Base-by-base conservation (phyloP, 805 yeast species). In the Blastobotrys robertii region DNA sequence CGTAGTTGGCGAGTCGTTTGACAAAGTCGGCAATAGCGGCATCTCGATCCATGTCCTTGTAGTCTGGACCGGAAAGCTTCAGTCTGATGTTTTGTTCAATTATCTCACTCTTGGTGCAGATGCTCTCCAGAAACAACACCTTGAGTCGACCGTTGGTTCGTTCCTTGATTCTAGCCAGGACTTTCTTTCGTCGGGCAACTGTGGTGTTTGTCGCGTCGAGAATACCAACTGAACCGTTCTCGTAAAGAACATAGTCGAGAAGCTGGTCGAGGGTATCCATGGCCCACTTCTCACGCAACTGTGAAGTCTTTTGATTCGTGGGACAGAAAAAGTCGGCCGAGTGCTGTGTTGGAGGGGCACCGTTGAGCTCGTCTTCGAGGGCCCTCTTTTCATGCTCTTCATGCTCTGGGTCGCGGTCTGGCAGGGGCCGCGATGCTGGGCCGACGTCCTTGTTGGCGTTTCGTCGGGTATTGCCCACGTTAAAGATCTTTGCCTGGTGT, bases 141-240 rank as follows among this genome's bases (percentile, higher is more conserved):
- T 86, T 87, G 44, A 90, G 61, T 35, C 58, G 58, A 15, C 69
- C 68, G 16, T 53, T 57, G 16, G 64, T 51, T 28, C 69, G 67
- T 50, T 73, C 67, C 39, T 54, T 48, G 42, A 62, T 57, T 30
- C 59, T 50, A 30, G 59, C 62, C 50, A 81, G 65, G 34, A 90
- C 75, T 65, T 73, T 67, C 25, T 69, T 68, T 51, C 98, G 71
- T 54, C 94, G 73, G 30, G 72, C 76, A 41, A 72, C 66, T 1
- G 96, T 87, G 29, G 87, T 81, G 62, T 90, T 88, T 2, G 96
- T 86, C 15, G 96, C 97, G 63, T 92, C 98, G 44, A 88, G 69
- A 8, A 90, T 85, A 2, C 97, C 98, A 7, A 90, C 96, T 4
- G 88, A 79, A 2, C 97, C 97, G 29, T 79, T 76, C 0, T 86